Base-by-base conservation (phyloP, 2,329 filamentous ascomycete genomes). In the Alternaria ethzedia region DNA sequence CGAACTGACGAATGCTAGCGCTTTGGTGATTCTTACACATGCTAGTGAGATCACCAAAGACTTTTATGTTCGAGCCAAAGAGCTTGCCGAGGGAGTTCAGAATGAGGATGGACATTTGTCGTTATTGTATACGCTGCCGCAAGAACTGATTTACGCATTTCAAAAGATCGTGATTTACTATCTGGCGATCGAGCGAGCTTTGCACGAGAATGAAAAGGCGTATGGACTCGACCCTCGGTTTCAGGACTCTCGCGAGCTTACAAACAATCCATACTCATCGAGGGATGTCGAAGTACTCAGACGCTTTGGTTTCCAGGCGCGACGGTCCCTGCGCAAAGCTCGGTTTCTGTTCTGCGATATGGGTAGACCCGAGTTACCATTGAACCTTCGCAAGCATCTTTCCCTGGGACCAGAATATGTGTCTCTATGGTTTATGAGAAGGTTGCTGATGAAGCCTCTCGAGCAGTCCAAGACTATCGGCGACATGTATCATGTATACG, bases 401-500 rank as follows among this genome's bases (percentile, higher is more conserved):
- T 74, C 71, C 13, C 57, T 76, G 3, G 70, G 74, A 7, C 59
- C 77, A 21, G 69, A 77, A 44, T 79, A 75, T 50, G 41, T 75
- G 1, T 74, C 73, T 26, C 63, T 69, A 13, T 78, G 75, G 76
- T 57, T 78, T 15, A 77, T 77, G 57, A 68, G 77, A 23, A 64
- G 73, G 12, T 45, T 79, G 15, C 56, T 77, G 8, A 69, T 77
- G 3, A 73, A 75, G 47, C 77, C 77, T 20, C 55, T 77, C 1
- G 68, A 76, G 9, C 64, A 67, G 17, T 66, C 59, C 51, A 70
- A 74, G 68, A 71, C 74, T 3, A 63, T 71, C 6, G 70, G 68
- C 8, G 77, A 78, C 21, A 70, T 79, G 66, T 79, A 77, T 44
- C 63, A 74, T 15, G 72, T 74, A 11, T 78, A 77, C 41, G 59